Evolutionary conservation across 179 eudicot genomes (phyloP).

Genomic region (Patellifolia procumbens): DNA sequence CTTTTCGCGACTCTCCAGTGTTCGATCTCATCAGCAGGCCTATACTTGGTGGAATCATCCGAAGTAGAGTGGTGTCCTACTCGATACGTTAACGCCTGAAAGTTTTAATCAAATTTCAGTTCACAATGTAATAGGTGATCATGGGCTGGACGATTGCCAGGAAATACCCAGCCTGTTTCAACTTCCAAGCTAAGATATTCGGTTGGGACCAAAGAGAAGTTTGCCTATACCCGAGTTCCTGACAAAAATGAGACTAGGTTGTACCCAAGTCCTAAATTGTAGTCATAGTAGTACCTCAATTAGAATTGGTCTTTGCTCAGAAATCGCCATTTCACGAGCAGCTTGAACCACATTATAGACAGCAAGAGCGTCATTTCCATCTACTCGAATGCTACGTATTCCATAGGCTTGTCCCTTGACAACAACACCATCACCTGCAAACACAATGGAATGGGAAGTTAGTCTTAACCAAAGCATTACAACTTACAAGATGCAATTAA

Average conservation of each 20-base stretch:
- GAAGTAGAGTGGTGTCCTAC: slow-evolving; percentile 91
- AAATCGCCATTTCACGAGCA: slow-evolving; percentile 65
- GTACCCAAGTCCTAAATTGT: too few relatives aligned
- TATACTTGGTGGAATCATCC: slow-evolving; percentile 86
- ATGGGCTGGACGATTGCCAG: too few relatives aligned
- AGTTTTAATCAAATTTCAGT: background rate
- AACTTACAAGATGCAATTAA: background rate
- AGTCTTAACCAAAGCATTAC: background rate
- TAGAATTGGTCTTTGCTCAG: slow-evolving; percentile 59
- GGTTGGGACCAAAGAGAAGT: too few relatives aligned
- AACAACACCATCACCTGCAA: slow-evolving; percentile 82
- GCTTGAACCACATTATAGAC: slow-evolving; percentile 56
- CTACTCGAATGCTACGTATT: slow-evolving; percentile 68
- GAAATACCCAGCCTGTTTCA: too few relatives aligned
- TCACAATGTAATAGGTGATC: too few relatives aligned
- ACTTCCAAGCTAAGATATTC: too few relatives aligned
- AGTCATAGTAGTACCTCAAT: slow-evolving; percentile 73
- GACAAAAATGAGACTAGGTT: background rate
- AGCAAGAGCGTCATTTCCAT: slow-evolving; percentile 89
- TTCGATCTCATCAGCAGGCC: slow-evolving; percentile 69
- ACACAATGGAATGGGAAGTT: background rate
- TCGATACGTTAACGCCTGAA: slow-evolving; percentile 80
- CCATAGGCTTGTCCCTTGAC: slow-evolving; percentile 83
- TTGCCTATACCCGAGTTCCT: too few relatives aligned
- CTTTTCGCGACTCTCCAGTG: slow-evolving; percentile 56